These are phyloP conservation scores for Leccinum obscurum DNA, from an alignment of 768 basidiomycete species.

Conservation along the genomic window DNA sequence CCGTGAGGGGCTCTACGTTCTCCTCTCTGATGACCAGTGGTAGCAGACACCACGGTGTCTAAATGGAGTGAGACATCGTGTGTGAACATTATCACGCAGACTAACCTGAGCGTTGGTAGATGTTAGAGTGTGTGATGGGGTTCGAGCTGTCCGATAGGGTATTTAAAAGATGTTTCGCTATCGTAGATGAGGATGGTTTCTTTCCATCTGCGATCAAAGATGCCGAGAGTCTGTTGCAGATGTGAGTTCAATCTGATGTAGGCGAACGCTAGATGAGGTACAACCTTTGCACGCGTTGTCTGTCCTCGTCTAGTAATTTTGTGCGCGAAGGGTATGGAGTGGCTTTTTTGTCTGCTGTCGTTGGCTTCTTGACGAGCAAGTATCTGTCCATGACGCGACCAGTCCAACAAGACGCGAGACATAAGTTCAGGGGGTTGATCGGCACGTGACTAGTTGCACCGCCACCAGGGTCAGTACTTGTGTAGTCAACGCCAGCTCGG, in stretches of 20 bases:
- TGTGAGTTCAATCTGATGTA: background rate
- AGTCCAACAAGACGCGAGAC: background rate
- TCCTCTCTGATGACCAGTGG: constrained; percentile 68
- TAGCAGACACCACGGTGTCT: constrained; percentile 63
- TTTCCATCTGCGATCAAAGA: constrained; percentile 32
- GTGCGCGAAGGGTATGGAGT: constrained; percentile 13
- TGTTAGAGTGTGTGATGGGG: constrained; percentile 77
- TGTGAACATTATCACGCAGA: background rate
- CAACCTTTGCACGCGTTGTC: constrained; percentile 18
- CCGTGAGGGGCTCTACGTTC: constrained; percentile 39
- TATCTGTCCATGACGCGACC: constrained; percentile 26
- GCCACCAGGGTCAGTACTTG: background rate
- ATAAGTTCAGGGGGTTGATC: constrained; percentile 10
- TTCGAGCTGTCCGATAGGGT: constrained; percentile 66
- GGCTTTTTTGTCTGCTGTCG: constrained; percentile 1
- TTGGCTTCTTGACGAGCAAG: constrained; percentile 26
- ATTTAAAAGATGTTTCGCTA: constrained; percentile 60
- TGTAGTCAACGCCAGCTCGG: too few species aligned
- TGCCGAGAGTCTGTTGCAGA: constrained; percentile 27
- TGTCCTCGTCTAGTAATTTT: constrained; percentile 19
- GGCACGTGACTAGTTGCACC: constrained; percentile 12
- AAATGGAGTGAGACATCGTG: background rate
- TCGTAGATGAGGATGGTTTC: constrained; percentile 40
- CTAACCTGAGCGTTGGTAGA: constrained; percentile 60
- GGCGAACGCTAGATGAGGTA: background rate